These are phyloP conservation scores for Berkeleyomyces rouxiae DNA, from an alignment of 2,329 filamentous ascomycete genomes.

Conservation along the genomic window DNA sequence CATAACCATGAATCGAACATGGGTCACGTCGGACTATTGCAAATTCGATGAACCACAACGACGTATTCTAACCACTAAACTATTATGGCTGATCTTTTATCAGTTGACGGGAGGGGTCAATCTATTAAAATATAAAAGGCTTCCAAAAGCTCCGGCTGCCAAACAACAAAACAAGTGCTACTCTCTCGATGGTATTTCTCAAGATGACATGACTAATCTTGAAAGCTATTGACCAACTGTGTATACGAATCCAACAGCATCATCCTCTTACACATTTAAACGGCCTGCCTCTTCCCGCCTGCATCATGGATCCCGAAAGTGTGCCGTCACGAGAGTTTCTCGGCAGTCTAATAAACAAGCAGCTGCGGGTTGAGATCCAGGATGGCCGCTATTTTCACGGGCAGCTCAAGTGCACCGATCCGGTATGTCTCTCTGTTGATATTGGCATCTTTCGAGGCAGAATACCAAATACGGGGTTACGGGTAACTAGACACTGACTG, in stretches of 20 bases:
- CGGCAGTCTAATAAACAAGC: conserved; percentile 50
- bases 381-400: conserved; percentile 83
- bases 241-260: neutral
- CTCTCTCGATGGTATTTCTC: neutral
- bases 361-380: conserved; percentile 59
- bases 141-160: neutral
- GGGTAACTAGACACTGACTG: neutral
- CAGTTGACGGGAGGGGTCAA: neutral
- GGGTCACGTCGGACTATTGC: conserved; percentile 10
- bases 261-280: neutral
- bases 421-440: conserved; percentile 33
- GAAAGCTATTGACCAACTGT: neutral
- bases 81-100: conserved; percentile 6
- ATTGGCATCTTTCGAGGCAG: neutral
- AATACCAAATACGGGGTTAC: neutral
- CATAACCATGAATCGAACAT: conserved; percentile 15
- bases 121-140: neutral
- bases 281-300: neutral
- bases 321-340: conserved; percentile 5
- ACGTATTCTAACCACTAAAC: conserved; percentile 14
- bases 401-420: conserved; percentile 86
- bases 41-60: conserved; percentile 8
- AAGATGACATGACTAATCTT: neutral
- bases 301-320: neutral
- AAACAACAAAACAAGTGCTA: neutral